phyloP scores from a whole-genome alignment of 441 rosid genomes.

The Erodium moschatum region DNA sequence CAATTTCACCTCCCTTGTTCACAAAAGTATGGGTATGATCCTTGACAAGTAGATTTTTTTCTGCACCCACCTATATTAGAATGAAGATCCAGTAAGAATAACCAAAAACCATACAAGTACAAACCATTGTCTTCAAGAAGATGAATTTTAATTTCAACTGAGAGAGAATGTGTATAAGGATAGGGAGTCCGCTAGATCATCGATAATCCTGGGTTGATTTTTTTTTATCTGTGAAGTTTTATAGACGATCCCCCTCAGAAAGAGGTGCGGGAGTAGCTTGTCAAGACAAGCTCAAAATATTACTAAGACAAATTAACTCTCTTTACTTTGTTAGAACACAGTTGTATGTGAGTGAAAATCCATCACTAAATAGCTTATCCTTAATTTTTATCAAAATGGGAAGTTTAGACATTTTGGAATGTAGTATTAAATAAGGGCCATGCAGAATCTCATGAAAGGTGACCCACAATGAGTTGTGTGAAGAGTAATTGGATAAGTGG shows the following conservation, averaged over 20 bases:
- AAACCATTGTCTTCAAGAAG: not conserved
- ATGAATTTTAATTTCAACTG: not conserved
- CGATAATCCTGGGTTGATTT: not conserved
- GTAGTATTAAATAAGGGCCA: not conserved
- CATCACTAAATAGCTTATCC: too few relatives aligned
- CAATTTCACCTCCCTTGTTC: constrained; percentile 75
- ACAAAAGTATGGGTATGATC: constrained; percentile 96
- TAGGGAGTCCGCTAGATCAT: not conserved
- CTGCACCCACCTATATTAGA: constrained; percentile 68
- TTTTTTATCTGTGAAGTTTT: too few relatives aligned
- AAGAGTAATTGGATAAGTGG: not conserved
- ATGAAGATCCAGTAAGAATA: constrained; percentile 12
- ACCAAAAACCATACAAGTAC: not conserved
- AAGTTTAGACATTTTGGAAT: not conserved
- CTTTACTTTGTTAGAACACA: too few relatives aligned
- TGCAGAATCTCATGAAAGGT: not conserved
- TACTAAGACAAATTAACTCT: too few relatives aligned
- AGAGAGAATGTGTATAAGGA: not conserved
- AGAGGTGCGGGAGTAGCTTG: too few relatives aligned
- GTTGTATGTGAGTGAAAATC: too few relatives aligned
- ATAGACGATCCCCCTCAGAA: too few relatives aligned
- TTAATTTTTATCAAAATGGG: too few relatives aligned
- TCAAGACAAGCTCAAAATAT: too few relatives aligned
- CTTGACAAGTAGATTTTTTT: constrained; percentile 78
- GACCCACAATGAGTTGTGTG: not conserved